Conservation (phyloP, 2,329 filamentous ascomycete genomes). For the Pleoardoris graminearum region DNA sequence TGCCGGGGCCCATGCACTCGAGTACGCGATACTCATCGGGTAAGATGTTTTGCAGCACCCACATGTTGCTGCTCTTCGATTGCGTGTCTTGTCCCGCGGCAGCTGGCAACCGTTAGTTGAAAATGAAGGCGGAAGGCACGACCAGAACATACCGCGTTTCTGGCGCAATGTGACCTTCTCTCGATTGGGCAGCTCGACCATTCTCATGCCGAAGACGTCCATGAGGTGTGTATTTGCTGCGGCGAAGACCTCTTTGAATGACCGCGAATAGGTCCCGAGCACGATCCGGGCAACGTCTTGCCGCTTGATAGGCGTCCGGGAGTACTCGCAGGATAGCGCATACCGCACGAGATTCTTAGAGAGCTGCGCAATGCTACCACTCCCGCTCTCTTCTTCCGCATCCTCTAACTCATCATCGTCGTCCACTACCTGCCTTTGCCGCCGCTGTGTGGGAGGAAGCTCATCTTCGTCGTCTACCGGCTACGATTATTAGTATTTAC, state of each 20-base stretch:
- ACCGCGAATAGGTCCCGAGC: conserved; percentile 67
- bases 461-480: conserved; percentile 25
- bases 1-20: conserved; percentile 68
- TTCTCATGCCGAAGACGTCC: conserved; percentile 84
- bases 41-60: conserved; percentile 75
- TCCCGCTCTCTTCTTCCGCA: conserved; percentile 23
- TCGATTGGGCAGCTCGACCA: conserved; percentile 77
- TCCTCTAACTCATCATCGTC: conserved; percentile 24
- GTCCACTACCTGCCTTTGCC: conserved; percentile 13
- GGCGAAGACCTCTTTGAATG: conserved; percentile 78
- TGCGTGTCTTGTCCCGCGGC: conserved; percentile 59
- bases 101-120: conserved; percentile 36
- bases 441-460: conserved; percentile 20
- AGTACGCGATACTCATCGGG: conserved; percentile 67
- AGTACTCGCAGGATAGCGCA: conserved; percentile 63
- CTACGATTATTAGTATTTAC: conserved; percentile 11
- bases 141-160: conserved; percentile 66
- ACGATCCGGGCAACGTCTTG: conserved; percentile 66
- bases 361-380: conserved; percentile 49
- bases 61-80: conserved; percentile 65
- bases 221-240: conserved; percentile 73
- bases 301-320: conserved; percentile 60
- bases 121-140: background rate
- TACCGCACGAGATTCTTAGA: conserved; percentile 66
- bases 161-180: conserved; percentile 83